Evolutionary conservation across 495 filamentous ascomycete genomes (phyloP).

Genomic region (Usnea hakonensis): DNA sequence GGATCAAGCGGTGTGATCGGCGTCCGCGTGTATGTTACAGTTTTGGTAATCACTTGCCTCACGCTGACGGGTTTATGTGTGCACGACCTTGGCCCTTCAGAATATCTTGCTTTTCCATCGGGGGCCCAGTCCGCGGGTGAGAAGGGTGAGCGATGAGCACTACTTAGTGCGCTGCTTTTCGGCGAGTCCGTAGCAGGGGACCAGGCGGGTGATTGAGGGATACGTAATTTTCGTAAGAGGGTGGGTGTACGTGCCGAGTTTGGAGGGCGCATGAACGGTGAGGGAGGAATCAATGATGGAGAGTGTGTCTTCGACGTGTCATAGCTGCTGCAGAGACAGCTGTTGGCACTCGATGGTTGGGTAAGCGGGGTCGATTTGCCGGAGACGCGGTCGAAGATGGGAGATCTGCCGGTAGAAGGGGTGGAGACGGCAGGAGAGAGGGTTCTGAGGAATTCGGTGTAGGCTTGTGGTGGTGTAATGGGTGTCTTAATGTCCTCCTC

Average conservation of each 20-base stretch:
- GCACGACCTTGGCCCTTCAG: slow-evolving; percentile 26
- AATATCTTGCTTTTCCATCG: slow-evolving; percentile 33
- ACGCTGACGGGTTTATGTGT: slow-evolving; percentile 36
- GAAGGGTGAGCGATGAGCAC: slow-evolving; percentile 31
- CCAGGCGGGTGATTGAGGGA: slow-evolving; percentile 31
- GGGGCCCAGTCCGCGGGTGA: slow-evolving; percentile 25
- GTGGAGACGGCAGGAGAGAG: slow-evolving; percentile 57
- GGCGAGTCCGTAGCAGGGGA: slow-evolving; percentile 26
- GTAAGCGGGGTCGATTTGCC: slow-evolving; percentile 34
- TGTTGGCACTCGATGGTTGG: slow-evolving; percentile 35
- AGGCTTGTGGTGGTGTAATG: slow-evolving; percentile 86
- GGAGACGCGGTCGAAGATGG: slow-evolving; percentile 31
- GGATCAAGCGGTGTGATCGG: slow-evolving; percentile 25
- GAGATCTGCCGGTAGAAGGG: slow-evolving; percentile 32
- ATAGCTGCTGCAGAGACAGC: slow-evolving; percentile 26
- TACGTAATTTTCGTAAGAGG: slow-evolving; percentile 34
- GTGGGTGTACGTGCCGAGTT: slow-evolving; percentile 27
- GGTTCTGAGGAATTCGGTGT: slow-evolving; percentile 83
- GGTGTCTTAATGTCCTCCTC: slow-evolving; percentile 59
- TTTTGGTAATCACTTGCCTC: slow-evolving; percentile 42
- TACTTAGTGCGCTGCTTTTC: slow-evolving; percentile 17
- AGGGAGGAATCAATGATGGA: slow-evolving; percentile 33
- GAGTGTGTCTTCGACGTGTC: slow-evolving; percentile 22
- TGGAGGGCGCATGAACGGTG: slow-evolving; percentile 30
- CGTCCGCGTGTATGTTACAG: slow-evolving; percentile 33